Base-by-base conservation (phyloP, 441 rosid genomes). In the Isatis lusitanica region DNA sequence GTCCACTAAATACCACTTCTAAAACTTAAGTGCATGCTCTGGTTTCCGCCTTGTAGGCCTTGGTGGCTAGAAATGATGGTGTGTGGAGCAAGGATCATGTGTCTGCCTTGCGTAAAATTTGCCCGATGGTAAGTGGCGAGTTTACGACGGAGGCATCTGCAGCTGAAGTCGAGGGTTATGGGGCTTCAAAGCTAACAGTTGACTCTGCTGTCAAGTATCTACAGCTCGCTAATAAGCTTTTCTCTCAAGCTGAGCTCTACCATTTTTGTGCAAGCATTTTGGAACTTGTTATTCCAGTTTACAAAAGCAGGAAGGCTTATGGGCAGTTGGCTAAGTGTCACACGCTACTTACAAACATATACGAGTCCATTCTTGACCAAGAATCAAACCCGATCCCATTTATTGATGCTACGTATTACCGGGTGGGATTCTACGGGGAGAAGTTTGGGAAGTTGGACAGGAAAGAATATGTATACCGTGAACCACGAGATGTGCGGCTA, bases 161-260 rank as follows among this genome's bases (percentile, higher is more conserved):
- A 9, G 99, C 99, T 12, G 99, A 95, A 83, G 99, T 95, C 10
- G 99, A 95, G 87, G 99, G 99, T 48, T 95, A 95, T 73, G 98
- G 99, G 77, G 91, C 99, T 82, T 95, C 99, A 38, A 95, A 95
- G 81, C 98, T 95, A 71, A 95, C 99, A 10, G 98, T 95, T 57
- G 99, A 95, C 84, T 95, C 99, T 16, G 99, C 98, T 11, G 98
- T 95, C 70, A 95, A 95, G 85, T 95, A 93, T 78, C 83, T 95
- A 61, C 99, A 95, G 81, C 95, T 90, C 67, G 98, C 98, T 28
- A 93, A 91, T 81, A 95, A 88, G 80, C 98, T 95, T 74, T 95
- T 95, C 85, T 88, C 95, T 65, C 98, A 91, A 80, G 98, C 99
- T 35, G 99, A 95, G 88, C 96, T 95, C 82, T 80, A 85, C 83